phyloP scores from a whole-genome alignment of 768 basidiomycete genomes.

The Gelatoporia subvermispora region DNA sequence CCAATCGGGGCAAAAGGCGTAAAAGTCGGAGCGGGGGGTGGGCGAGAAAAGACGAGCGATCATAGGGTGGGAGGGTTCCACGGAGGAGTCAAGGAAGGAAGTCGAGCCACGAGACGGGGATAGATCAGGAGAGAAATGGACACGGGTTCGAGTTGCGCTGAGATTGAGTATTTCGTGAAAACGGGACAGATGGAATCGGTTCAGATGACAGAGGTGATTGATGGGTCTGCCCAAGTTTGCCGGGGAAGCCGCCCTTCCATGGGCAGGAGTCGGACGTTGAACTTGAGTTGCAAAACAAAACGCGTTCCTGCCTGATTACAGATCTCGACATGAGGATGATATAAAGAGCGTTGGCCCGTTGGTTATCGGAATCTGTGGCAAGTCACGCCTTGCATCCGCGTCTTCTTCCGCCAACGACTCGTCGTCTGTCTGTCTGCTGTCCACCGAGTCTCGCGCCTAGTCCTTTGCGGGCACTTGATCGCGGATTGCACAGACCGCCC shows the following conservation, averaged over 20 bases:
- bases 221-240: conserved; percentile 9
- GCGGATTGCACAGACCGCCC: too few relatives aligned
- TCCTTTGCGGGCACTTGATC: too few relatives aligned
- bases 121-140: conserved; percentile 3
- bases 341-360: neutral
- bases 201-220: conserved; percentile 19
- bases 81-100: conserved; percentile 20
- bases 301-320: conserved; percentile 1
- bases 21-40: conserved; percentile 39
- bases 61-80: conserved; percentile 19
- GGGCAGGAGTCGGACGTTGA: conserved; percentile 15
- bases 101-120: conserved; percentile 9
- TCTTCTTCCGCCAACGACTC: too few relatives aligned
- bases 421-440: too few relatives aligned
- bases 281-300: conserved; percentile 1
- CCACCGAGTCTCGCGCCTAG: too few relatives aligned
- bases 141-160: neutral
- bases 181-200: conserved; percentile 22
- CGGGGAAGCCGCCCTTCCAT: conserved; percentile 3
- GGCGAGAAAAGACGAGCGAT: conserved; percentile 33
- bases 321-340: neutral
- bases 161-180: conserved; percentile 7
- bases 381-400: too few relatives aligned
- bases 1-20: conserved; percentile 45
- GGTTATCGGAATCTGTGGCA: too few relatives aligned